Conservation (phyloP, 2,329 filamentous ascomycete genomes). For the Fusarium tupiense region DNA sequence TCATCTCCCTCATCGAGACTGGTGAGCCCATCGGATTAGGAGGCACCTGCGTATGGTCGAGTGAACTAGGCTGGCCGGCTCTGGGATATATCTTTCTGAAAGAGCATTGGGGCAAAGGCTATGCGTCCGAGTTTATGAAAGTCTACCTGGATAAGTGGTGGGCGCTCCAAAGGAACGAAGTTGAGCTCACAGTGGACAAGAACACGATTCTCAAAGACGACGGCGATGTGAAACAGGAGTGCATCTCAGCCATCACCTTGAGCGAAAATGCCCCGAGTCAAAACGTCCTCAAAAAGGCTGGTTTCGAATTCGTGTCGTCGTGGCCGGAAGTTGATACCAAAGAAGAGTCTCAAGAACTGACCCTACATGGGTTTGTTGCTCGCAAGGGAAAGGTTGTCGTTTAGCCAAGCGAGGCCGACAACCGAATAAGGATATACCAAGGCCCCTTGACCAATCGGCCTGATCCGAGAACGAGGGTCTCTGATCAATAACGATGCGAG, state of each 20-base stretch:
- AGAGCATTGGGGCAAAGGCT: conserved; percentile 65
- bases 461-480: not conserved
- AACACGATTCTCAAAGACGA: conserved; percentile 48
- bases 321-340: conserved; percentile 47
- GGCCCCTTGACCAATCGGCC: conserved; percentile 15
- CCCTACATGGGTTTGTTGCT: conserved; percentile 41
- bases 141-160: conserved; percentile 60
- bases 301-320: conserved; percentile 59
- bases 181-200: conserved; percentile 55
- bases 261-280: conserved; percentile 62
- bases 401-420: not conserved
- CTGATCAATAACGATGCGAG: not conserved
- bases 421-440: conserved; percentile 4
- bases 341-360: conserved; percentile 23
- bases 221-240: conserved; percentile 49
- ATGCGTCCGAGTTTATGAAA: conserved; percentile 65
- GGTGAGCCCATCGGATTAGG: conserved; percentile 64
- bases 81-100: conserved; percentile 66
- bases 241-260: conserved; percentile 59
- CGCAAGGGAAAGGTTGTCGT: conserved; percentile 6
- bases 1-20: conserved; percentile 58
- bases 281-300: conserved; percentile 64
- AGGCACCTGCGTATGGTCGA: conserved; percentile 51
- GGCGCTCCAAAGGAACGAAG: conserved; percentile 57
- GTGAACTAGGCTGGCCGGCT: conserved; percentile 63